phyloP scores from a whole-genome alignment of 78 protist species.

The Dictyostelium firmibasis region DNA sequence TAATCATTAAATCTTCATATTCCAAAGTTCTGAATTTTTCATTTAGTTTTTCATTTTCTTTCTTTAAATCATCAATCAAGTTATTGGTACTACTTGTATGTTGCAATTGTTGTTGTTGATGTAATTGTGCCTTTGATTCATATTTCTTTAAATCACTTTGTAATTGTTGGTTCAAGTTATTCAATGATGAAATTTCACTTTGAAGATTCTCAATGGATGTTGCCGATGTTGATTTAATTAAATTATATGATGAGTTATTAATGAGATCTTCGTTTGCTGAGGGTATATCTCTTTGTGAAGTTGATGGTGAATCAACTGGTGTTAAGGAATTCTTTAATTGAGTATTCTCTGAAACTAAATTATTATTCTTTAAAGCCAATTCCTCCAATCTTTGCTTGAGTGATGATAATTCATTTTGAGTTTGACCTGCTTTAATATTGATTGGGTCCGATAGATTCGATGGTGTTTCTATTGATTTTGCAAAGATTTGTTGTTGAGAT shows the following conservation, averaged over 20 bases:
- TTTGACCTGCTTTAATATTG: slow-evolving; percentile 72
- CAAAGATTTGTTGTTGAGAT: background rate
- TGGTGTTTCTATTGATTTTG: slow-evolving; percentile 1
- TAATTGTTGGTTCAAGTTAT: slow-evolving; percentile 21
- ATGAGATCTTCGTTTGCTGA: background rate
- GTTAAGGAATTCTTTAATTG: background rate
- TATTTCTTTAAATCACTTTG: slow-evolving; percentile 30
- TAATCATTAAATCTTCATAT: background rate
- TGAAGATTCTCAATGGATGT: slow-evolving; percentile 27
- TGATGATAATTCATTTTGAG: slow-evolving; percentile 36
- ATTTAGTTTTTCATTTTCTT: slow-evolving; percentile 31
- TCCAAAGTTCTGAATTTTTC: slow-evolving; percentile 25
- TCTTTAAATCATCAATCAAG: slow-evolving; percentile 33
- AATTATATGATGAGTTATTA: background rate
- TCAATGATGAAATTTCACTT: slow-evolving; percentile 15
- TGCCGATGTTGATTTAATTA: slow-evolving; percentile 2
- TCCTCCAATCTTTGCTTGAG: slow-evolving; percentile 34
- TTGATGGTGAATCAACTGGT: slow-evolving; percentile 32
- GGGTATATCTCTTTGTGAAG: background rate
- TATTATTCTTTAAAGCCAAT: background rate
- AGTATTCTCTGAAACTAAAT: slow-evolving; percentile 11
- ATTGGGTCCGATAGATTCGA: slow-evolving; percentile 32
- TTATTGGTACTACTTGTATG: background rate
- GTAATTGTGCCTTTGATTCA: background rate
- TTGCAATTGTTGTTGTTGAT: background rate